Conservation (phyloP, 176 grass and related monocot species). For the Leersia perrieri region DNA sequence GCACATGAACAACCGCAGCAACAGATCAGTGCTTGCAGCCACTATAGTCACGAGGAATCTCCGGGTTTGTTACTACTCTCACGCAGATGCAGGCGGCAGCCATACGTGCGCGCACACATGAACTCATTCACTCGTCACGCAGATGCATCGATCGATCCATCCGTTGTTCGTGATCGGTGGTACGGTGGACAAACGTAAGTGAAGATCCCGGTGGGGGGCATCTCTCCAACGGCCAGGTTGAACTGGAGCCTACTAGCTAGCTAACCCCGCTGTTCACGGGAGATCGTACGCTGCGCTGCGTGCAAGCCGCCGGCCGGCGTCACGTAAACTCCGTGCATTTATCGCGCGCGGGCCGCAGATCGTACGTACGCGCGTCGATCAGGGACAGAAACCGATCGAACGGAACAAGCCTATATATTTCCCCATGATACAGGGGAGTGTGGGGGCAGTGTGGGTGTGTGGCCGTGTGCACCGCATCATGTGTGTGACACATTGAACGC, state of each 20-base stretch:
- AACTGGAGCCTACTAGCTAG: neutral
- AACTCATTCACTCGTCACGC: neutral
- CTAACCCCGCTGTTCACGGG: neutral
- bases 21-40: too few relatives aligned
- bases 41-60: neutral
- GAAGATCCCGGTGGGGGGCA: neutral
- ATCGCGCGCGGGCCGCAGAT: neutral
- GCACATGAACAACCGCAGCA: neutral
- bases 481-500: constrained; percentile 19
- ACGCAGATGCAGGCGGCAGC: neutral
- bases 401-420: too few relatives aligned
- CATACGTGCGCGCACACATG: neutral
- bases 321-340: neutral
- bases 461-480: neutral
- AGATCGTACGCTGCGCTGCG: neutral
- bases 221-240: neutral
- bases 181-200: neutral
- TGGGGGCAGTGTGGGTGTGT: neutral
- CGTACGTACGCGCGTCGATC: neutral
- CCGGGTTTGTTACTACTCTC: neutral
- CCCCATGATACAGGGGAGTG: neutral
- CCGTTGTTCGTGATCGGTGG: neutral
- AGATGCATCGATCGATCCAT: neutral
- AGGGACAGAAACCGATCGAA: neutral
- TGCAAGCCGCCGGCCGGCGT: neutral